Evolutionary conservation across 2,329 filamentous ascomycete species (phyloP).

Genomic region (Falciphora oryzae): DNA sequence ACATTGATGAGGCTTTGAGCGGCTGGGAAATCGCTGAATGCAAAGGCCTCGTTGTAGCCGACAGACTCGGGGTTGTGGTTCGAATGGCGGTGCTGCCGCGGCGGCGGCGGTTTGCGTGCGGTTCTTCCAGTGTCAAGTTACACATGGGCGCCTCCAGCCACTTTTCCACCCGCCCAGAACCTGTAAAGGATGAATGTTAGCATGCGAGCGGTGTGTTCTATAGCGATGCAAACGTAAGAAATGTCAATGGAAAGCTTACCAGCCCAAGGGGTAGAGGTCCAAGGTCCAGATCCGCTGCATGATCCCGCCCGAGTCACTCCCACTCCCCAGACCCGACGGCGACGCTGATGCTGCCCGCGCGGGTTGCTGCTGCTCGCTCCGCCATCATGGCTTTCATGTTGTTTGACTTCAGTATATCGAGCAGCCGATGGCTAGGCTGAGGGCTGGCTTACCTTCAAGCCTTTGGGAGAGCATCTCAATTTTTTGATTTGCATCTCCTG

Average conservation of each 20-base stretch:
- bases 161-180: no score
- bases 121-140: no score
- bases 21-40: slow-evolving; percentile 56
- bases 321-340: not conserved
- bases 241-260: no score
- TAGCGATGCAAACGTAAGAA: no score
- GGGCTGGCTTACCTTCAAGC: slow-evolving; percentile 44
- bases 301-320: not conserved
- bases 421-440: not conserved
- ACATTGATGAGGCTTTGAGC: slow-evolving; percentile 51
- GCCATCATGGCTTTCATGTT: slow-evolving; percentile 43
- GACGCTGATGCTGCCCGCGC: no score
- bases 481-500: slow-evolving; percentile 69
- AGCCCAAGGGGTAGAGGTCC: no score
- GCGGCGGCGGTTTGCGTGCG: no score
- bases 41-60: slow-evolving; percentile 47
- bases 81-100: slow-evolving; percentile 49
- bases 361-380: no score
- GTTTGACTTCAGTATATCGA: not conserved
- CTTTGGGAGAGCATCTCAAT: slow-evolving; percentile 61
- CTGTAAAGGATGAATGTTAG: no score
- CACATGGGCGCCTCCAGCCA: no score
- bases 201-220: no score
- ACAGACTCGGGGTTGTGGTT: slow-evolving; percentile 35
- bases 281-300: no score